Base-by-base conservation (phyloP, 176 grass and related monocot genomes). In the Avena insularis region DNA sequence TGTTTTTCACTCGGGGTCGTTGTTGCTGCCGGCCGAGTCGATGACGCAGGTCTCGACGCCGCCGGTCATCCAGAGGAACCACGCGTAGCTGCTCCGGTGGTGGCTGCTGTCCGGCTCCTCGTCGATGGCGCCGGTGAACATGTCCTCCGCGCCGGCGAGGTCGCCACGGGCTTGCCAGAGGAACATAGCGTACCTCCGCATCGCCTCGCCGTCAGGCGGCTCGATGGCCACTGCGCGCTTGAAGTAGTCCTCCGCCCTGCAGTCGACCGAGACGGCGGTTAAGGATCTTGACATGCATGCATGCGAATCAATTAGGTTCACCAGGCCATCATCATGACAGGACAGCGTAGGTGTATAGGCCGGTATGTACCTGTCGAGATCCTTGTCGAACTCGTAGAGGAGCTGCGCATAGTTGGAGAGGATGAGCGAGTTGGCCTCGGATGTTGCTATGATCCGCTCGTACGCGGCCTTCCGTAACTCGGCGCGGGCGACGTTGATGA, bases 401-500 rank as follows among this genome's bases (percentile, higher is more conserved):
- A 98, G 93, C 73, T 98, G 93, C 13, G 93, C 93, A 73, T 95
- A 98, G 80, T 98, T 98, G 40, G 91, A 93, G 4, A 98, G 93
- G 88, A 98, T 89, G 73, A 98, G 86, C 1, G 96, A 98, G 86
- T 54, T 89, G 6, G 88, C 84, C 17, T 81, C 84, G 70, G 86
- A 86, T 27, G 53, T 73, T 20, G 82, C 69, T 71, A 98, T 93
- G 71, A 86, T 61, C 63, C 82, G 84, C 93, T 98, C 93, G 84
- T 98, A 98, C 40, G 83, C 75, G 25, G 87, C 83, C 78, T 89
- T 78, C 38, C 88, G 70, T 31, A 82, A 80, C 59, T 79, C 54
- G 20, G 71, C 70, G 51, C 82, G 79, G 23, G 82, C 17, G 68
- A 11, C 2, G 23, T 86, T 29, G 23, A 61, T 62, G 3, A 20